These are phyloP conservation scores for Parathielavia appendiculata DNA, from an alignment of 495 filamentous ascomycete genomes.

Conservation along the genomic window DNA sequence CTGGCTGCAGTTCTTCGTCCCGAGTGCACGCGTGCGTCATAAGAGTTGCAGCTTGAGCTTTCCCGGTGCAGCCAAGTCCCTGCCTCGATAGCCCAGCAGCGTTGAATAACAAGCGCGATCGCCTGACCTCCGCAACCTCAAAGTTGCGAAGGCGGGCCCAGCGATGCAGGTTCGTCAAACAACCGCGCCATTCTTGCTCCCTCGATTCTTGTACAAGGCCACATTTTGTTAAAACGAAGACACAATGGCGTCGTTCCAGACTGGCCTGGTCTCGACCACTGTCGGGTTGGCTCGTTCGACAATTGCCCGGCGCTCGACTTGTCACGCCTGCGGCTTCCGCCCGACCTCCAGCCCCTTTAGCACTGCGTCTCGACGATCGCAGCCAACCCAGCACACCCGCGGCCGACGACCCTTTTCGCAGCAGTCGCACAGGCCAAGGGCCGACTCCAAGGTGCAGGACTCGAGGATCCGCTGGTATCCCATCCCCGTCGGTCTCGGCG, in stretches of 20 bases:
- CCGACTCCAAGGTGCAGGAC: conserved; percentile 45
- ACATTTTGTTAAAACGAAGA: conserved; percentile 14
- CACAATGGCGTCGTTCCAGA: conserved; percentile 27
- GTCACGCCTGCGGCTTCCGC: conserved; percentile 6
- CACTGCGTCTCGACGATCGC: conserved; percentile 16
- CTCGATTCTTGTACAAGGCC: background rate
- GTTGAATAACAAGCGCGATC: conserved; percentile 6
- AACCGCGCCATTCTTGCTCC: conserved; percentile 1
- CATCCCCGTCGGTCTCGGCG: conserved; percentile 87
- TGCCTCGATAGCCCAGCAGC: conserved; percentile 1
- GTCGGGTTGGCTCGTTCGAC: conserved; percentile 25
- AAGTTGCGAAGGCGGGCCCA: conserved; percentile 9
- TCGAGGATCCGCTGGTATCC: conserved; percentile 91
- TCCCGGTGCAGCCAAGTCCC: conserved; percentile 15
- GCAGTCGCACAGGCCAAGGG: conserved; percentile 37
- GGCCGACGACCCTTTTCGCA: conserved; percentile 31
- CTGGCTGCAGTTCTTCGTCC: conserved; percentile 11
- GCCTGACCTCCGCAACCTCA: conserved; percentile 2
- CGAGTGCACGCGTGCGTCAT: conserved; percentile 23
- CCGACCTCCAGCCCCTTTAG: background rate
- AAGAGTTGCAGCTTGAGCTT: conserved; percentile 19
- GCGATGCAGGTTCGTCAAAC: conserved; percentile 23
- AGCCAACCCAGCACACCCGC: conserved; percentile 11
- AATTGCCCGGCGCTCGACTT: conserved; percentile 17
- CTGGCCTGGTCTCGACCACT: conserved; percentile 21